These are phyloP conservation scores for Umbelopsis sp. DNA, from an alignment of 192 early-diverging fungal genomes.

Conservation along the genomic window DNA sequence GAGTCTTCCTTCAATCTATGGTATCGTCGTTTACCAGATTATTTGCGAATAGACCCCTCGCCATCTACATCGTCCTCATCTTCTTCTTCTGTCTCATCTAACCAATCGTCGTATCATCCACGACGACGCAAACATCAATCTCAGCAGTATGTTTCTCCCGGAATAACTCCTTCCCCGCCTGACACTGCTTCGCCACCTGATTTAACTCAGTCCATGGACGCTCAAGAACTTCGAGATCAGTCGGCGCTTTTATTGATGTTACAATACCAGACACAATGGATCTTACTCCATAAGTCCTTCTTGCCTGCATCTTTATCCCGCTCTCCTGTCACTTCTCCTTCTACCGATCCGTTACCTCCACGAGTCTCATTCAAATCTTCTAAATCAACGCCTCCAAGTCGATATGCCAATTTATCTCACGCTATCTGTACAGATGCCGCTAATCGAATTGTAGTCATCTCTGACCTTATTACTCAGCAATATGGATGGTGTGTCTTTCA, in stretches of 20 bases:
- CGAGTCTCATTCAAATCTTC: not conserved
- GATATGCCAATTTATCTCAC: constrained; percentile 21
- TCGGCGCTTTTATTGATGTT: constrained; percentile 28
- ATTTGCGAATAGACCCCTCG: constrained; percentile 23
- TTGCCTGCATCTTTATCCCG: constrained; percentile 12
- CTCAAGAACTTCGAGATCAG: constrained; percentile 20
- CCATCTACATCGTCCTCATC: not conserved
- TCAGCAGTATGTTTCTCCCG: not conserved
- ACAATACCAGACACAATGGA: constrained; percentile 37
- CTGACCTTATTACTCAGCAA: constrained; percentile 23
- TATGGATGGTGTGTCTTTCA: constrained; percentile 43
- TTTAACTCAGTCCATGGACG: constrained; percentile 12
- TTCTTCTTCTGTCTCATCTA: not conserved
- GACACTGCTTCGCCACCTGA: constrained; percentile 8
- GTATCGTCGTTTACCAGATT: constrained; percentile 25
- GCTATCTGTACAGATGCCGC: constrained; percentile 36
- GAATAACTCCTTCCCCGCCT: constrained; percentile 5
- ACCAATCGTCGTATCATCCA: not conserved
- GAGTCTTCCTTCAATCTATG: constrained; percentile 25
- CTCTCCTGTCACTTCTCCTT: not conserved
- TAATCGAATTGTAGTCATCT: constrained; percentile 26
- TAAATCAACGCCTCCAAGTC: constrained; percentile 3
- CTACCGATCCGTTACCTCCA: not conserved
- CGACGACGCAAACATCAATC: not conserved
- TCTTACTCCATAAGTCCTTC: constrained; percentile 34